Evolutionary conservation across 1,139 yeast species (phyloP).

Genomic region (Schwanniomyces etchellsii): DNA sequence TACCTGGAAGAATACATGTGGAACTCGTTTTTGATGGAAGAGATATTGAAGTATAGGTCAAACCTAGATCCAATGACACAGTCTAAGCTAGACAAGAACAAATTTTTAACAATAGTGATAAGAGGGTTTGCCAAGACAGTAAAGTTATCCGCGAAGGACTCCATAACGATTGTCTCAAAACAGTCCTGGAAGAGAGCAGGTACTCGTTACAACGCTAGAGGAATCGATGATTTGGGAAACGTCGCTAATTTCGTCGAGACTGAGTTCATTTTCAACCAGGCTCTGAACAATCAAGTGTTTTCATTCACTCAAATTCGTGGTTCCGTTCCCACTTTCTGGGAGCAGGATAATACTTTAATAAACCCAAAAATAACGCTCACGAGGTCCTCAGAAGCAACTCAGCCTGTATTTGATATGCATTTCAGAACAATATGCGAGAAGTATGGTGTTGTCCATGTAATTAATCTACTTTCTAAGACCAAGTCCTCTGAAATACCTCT

Average conservation of each 20-base stretch:
- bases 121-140: conserved; percentile 92
- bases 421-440: conserved; percentile 62
- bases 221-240: conserved; percentile 73
- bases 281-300: conserved; percentile 43
- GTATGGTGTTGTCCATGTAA: conserved; percentile 83
- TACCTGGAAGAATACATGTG: conserved; percentile 90
- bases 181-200: conserved; percentile 98
- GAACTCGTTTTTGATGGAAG: conserved; percentile 89
- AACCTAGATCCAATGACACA: conserved; percentile 60
- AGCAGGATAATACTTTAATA: conserved; percentile 83
- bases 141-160: conserved; percentile 48
- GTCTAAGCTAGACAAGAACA: conserved; percentile 60
- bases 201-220: conserved; percentile 88
- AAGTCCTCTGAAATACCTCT: conserved; percentile 74
- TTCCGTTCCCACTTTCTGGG: conserved; percentile 96
- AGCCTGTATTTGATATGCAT: conserved; percentile 82
- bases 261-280: conserved; percentile 64
- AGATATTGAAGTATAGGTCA: conserved; percentile 67
- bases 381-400: conserved; percentile 86
- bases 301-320: conserved; percentile 90
- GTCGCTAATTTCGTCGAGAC: conserved; percentile 97
- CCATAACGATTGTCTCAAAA: conserved; percentile 76
- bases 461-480: conserved; percentile 70
- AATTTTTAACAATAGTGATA: conserved; percentile 84
- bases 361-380: conserved; percentile 85